Conservation (phyloP, 2,329 filamentous ascomycete species). For the Sporothrix mexicana region DNA sequence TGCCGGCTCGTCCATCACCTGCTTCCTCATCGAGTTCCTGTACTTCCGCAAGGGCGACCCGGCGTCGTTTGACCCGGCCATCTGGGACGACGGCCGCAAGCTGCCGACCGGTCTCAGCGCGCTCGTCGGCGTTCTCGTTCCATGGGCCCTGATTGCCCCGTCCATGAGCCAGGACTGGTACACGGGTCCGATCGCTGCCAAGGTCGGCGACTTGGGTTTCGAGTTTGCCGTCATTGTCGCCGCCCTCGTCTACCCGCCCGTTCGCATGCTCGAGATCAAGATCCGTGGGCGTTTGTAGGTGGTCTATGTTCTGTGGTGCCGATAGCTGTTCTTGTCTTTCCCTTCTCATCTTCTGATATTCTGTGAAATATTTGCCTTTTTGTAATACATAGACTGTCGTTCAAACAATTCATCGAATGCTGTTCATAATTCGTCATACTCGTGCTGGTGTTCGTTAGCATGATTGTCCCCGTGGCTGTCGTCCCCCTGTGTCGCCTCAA, state of each 20-base stretch:
- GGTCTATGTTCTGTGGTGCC: not conserved
- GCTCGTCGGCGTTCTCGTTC: constrained; percentile 36
- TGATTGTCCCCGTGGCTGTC: not conserved
- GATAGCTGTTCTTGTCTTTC: constrained; percentile 4
- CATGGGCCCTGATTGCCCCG: constrained; percentile 46
- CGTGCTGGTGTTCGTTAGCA: not conserved
- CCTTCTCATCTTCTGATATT: not conserved
- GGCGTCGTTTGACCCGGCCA: constrained; percentile 37
- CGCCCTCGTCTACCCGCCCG: constrained; percentile 49
- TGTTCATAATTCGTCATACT: not conserved
- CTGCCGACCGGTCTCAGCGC: constrained; percentile 42
- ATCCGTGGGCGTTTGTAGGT: constrained; percentile 9
- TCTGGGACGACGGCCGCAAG: constrained; percentile 39
- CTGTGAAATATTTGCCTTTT: not conserved
- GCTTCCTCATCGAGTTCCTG: constrained; percentile 39
- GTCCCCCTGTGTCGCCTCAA: not conserved
- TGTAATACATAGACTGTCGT: not conserved
- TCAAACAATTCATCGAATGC: not conserved
- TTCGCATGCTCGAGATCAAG: constrained; percentile 45
- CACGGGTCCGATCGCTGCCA: constrained; percentile 50
- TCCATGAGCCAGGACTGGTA: constrained; percentile 53
- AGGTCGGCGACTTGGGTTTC: constrained; percentile 54
- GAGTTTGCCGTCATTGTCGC: constrained; percentile 51
- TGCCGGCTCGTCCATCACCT: constrained; percentile 42
- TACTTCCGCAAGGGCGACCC: constrained; percentile 40